Conservation (phyloP, 805 yeast genomes). For the Cyberlindnera xylosilytica region DNA sequence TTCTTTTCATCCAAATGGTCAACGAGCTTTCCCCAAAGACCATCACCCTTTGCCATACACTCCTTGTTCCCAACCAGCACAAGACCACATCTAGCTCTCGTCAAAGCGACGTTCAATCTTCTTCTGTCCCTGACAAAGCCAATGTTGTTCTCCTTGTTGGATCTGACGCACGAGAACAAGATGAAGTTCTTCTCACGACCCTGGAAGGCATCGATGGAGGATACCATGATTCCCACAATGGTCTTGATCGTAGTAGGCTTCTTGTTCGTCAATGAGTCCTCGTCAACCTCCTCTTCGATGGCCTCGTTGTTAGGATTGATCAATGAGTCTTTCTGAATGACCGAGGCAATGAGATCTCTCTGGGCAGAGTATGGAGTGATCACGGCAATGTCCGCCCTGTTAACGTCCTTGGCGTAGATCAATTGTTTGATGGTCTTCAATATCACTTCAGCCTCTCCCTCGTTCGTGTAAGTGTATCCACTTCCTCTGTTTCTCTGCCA, state of each 20-base stretch:
- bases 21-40: constrained; percentile 50
- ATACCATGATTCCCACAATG: constrained; percentile 45
- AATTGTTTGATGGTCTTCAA: constrained; percentile 46
- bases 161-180: constrained; percentile 72
- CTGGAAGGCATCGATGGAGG: constrained; percentile 82
- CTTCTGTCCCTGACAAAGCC: constrained; percentile 63
- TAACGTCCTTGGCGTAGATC: constrained; percentile 51
- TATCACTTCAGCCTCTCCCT: constrained; percentile 48
- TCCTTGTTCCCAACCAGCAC: constrained; percentile 60
- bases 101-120: constrained; percentile 69
- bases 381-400: constrained; percentile 52
- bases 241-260: constrained; percentile 26
- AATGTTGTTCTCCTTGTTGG: constrained; percentile 47
- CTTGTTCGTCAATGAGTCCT: constrained; percentile 35
- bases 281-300: constrained; percentile 52
- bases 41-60: constrained; percentile 37
- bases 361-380: constrained; percentile 80
- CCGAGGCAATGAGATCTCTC: constrained; percentile 55
- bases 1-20: constrained; percentile 34
- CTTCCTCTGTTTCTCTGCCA: constrained; percentile 37
- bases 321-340: constrained; percentile 45
- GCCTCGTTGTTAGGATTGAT: constrained; percentile 52
- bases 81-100: too few species aligned
- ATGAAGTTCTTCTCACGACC: constrained; percentile 83
- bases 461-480: constrained; percentile 59